These are phyloP conservation scores for Fusarium compactum DNA, from an alignment of 2,329 filamentous ascomycete genomes.

Conservation along the genomic window DNA sequence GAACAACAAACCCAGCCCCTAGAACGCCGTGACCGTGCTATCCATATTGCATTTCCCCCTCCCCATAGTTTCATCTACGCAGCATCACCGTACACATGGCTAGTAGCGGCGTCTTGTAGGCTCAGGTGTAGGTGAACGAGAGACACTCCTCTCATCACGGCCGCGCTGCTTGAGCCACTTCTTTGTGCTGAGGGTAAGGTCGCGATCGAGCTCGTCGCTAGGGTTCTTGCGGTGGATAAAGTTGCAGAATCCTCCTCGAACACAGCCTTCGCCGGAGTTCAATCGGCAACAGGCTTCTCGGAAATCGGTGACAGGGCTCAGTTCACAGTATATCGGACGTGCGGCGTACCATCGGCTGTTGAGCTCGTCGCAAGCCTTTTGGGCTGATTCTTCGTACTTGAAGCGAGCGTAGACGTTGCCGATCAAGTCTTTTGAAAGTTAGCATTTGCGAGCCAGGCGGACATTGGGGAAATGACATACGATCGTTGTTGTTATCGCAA, in stretches of 20 bases:
- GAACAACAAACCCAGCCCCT: conserved; percentile 34
- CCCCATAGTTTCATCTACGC: conserved; percentile 13
- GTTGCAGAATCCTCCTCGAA: conserved; percentile 97
- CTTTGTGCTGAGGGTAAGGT: conserved; percentile 89
- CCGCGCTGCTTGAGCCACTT: conserved; percentile 94
- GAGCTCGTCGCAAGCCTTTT: conserved; percentile 91
- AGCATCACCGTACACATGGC: conserved; percentile 21
- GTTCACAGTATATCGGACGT: conserved; percentile 96
- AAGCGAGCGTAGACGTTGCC: conserved; percentile 99
- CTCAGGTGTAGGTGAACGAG: conserved; percentile 87
- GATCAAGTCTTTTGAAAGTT: conserved; percentile 77
- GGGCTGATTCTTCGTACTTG: conserved; percentile 98
- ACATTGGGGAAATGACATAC: conserved; percentile 61
- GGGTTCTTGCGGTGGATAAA: conserved; percentile 99
- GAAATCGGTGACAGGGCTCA: conserved; percentile 97
- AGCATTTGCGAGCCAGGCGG: conserved; percentile 25
- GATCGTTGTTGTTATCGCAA: conserved; percentile 99
- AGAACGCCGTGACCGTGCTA: conserved; percentile 47
- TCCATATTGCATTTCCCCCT: conserved; percentile 30
- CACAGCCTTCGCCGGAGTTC: conserved; percentile 94
- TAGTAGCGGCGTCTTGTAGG: conserved; percentile 79
- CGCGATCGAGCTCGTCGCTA: conserved; percentile 85
- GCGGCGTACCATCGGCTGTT: conserved; percentile 98
- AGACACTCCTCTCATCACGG: conserved; percentile 84
- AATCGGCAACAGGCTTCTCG: conserved; percentile 96